Evolutionary conservation across 805 yeast species (phyloP), one percentile per base, ranked within the genome.

Genomic region (Candida gorgasii): DNA sequence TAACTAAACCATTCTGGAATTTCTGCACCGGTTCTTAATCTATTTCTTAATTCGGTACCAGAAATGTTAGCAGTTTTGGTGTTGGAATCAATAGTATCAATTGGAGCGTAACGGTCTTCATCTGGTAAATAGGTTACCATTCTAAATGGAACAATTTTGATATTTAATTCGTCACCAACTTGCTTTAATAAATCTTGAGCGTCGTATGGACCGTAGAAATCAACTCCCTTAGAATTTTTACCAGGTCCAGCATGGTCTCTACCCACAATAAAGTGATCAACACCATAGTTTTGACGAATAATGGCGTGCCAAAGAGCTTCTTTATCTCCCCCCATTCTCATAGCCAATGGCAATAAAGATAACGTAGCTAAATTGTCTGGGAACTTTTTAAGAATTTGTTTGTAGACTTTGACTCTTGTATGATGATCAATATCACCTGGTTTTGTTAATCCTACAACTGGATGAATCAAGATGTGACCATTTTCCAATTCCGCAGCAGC

Each of bases 171-270:
- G 49, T 75, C 78, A 49, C 80, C 77, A 67, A 79, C 81, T 52
- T 80, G 68, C 47, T 82, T 89, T 49, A 90, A 95, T 43, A 92
- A 73, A 26, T 80, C 89, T 72, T 92, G 97, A 22, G 97, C 97
- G 62, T 90, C 98, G 62, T 90, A 92, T 11, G 98, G 96, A 15
- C 97, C 98, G 62, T 90, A 90, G 72, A 90, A 89, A 50, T 92
- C 97, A 40, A 79, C 89, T 49, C 97, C 97, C 60, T 84, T 74
- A 45, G 96, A 88, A 78, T 76, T 76, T 39, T 73, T 69, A 49
- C 97, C 98, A 15, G 98, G 97, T 47, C 97, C 97, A 40, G 98
- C 98, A 61, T 90, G 98, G 67, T 90, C 97, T 75, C 98, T 85
- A 47, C 98, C 98, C 37, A 90, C 97, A 59, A 90, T 90, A 73